Evolutionary conservation across 805 yeast genomes (phyloP).

Genomic region (Schizosaccharomyces cryophilus): DNA sequence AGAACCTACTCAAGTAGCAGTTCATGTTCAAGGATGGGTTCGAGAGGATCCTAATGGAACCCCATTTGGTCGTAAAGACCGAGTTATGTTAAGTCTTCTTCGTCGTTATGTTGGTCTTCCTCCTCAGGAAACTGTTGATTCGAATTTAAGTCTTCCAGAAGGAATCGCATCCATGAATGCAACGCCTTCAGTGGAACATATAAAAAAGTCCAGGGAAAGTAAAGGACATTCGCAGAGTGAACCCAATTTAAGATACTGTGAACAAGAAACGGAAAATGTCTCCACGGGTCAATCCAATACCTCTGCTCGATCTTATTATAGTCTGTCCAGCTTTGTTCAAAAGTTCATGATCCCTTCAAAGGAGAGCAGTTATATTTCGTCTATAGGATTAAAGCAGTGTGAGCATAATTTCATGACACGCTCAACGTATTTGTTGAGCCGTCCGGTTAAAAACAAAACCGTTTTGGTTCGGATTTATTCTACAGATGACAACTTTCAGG

Average conservation of each 20-base stretch:
- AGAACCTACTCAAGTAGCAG: not conserved
- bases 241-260: too few species aligned
- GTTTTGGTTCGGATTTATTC: not conserved
- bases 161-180: not conserved
- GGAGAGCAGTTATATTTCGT: not conserved
- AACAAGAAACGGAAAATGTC: too few species aligned
- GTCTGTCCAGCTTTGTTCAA: not conserved
- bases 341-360: not conserved
- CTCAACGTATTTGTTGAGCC: not conserved
- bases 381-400: not conserved
- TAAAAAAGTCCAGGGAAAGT: not conserved
- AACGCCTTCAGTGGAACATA: not conserved
- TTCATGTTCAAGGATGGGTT: slow-evolving; percentile 1
- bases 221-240: too few species aligned
- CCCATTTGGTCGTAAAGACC: not conserved
- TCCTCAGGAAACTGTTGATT: not conserved
- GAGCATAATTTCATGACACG: not conserved
- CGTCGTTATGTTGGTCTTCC: not conserved
- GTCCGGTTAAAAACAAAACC: not conserved
- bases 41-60: not conserved
- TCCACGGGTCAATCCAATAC: not conserved
- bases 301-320: not conserved
- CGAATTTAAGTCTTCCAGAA: not conserved
- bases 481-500: not conserved
- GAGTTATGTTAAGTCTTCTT: not conserved